A percentile compares a stretch with the other conserved stretches of the same genome.
These are phyloP conservation scores for Rhizopus sp. DNA, from an alignment of 371 early-diverging fungal species.

Conservation along the genomic window DNA sequence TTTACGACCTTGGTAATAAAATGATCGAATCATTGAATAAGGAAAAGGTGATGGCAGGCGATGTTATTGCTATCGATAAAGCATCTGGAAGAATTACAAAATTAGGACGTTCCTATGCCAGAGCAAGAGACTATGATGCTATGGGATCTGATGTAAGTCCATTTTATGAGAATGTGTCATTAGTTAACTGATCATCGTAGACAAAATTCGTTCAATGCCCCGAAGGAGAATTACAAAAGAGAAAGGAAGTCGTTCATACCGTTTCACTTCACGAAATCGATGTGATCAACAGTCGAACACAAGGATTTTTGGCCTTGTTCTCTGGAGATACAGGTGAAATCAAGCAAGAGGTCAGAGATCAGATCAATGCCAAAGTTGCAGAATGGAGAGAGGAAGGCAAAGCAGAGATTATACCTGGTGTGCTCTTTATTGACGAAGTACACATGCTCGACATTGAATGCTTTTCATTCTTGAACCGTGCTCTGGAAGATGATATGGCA, in stretches of 20 bases:
- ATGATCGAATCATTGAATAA: conserved; percentile 97
- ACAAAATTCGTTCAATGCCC: conserved; percentile 98
- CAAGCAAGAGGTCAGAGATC: conserved; percentile 95
- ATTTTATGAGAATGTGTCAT: not conserved
- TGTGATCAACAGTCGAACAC: conserved; percentile 98
- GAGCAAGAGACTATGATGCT: conserved; percentile 96
- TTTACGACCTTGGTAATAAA: conserved; percentile 98
- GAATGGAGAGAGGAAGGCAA: conserved; percentile 99
- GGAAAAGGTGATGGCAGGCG: conserved; percentile 97
- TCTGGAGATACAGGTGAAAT: conserved; percentile 99
- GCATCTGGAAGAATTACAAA: conserved; percentile 98
- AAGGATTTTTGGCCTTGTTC: conserved; percentile 96
- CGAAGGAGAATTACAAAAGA: conserved; percentile 98
- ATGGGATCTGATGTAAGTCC: conserved; percentile 86
- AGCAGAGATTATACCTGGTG: conserved; percentile 97
- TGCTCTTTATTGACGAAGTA: conserved; percentile 98
- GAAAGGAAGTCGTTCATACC: conserved; percentile 94
- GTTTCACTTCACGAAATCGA: conserved; percentile 99
- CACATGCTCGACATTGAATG: conserved; percentile 99
- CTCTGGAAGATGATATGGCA: conserved; percentile 92
- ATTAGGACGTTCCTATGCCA: conserved; percentile 92
- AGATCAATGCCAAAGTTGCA: conserved; percentile 96
- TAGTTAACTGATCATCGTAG: conserved; percentile 31
- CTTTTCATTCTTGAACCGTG: conserved; percentile 97
- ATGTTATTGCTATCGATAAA: conserved; percentile 98